Conservation (phyloP, 208 protist genomes). For the Acanthamoeba divionensis region DNA sequence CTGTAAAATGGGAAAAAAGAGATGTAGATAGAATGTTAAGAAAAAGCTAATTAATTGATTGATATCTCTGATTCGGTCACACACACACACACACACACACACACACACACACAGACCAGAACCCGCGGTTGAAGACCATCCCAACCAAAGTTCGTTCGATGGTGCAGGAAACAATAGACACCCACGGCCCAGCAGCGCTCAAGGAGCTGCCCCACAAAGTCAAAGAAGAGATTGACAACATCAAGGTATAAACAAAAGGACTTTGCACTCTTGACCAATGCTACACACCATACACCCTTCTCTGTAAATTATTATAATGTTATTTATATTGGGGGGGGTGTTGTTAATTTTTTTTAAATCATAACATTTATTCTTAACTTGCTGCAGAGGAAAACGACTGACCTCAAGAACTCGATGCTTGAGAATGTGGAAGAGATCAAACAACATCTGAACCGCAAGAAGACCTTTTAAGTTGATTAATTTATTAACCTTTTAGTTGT, state of each 20-base stretch:
- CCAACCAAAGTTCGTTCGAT: too few relatives aligned
- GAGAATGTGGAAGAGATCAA: conserved; percentile 44
- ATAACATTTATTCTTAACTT: background rate
- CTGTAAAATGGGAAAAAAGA: too few relatives aligned
- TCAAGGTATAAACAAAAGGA: background rate
- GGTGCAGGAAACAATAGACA: too few relatives aligned
- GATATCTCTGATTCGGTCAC: too few relatives aligned
- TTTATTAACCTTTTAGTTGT: background rate
- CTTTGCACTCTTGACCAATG: too few relatives aligned
- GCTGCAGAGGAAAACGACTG: background rate
- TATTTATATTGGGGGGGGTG: background rate
- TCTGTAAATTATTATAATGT: too few relatives aligned
- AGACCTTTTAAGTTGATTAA: background rate
- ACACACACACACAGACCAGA: too few relatives aligned
- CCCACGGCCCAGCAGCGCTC: background rate
- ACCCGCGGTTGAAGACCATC: too few relatives aligned
- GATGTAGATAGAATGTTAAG: too few relatives aligned
- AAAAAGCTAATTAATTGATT: too few relatives aligned
- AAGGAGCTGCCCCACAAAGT: conserved; percentile 7
- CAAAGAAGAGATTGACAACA: conserved; percentile 12
- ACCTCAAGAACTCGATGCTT: conserved; percentile 1
- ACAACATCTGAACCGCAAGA: background rate
- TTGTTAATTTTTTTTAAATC: too few relatives aligned
- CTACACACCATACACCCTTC: background rate
- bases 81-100: too few relatives aligned